Conservation (phyloP, 257 asterid species). For the Primulina huaijiensis region DNA sequence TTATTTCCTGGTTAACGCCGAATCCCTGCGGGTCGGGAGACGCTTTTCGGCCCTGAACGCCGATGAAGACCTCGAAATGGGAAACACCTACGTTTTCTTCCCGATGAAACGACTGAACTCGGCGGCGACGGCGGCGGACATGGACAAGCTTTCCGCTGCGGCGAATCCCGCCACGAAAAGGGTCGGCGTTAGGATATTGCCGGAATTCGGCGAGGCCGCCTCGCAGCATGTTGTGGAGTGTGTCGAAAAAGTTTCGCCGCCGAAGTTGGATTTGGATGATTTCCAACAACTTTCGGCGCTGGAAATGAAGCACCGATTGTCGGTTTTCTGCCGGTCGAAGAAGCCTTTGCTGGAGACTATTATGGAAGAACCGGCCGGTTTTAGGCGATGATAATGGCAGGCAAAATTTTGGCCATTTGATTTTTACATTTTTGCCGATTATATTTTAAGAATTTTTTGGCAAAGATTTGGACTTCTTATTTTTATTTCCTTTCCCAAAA, state of each 20-base stretch:
- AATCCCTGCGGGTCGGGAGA: constrained; percentile 61
- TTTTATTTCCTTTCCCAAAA: not conserved
- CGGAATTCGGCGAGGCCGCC: constrained; percentile 38
- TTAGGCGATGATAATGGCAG: constrained; percentile 23
- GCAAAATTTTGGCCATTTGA: not conserved
- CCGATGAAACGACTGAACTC: constrained; percentile 70
- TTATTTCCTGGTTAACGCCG: constrained; percentile 51
- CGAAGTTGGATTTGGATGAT: constrained; percentile 60
- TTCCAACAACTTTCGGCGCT: constrained; percentile 52
- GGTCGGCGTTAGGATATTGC: constrained; percentile 44
- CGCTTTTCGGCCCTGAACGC: constrained; percentile 71
- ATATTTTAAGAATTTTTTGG: not conserved
- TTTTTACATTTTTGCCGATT: not conserved
- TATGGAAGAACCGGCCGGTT: constrained; percentile 51
- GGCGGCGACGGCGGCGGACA: constrained; percentile 59
- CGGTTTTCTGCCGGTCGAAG: constrained; percentile 72
- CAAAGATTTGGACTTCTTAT: not conserved
- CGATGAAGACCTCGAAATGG: constrained; percentile 79
- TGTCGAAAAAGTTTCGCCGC: constrained; percentile 23
- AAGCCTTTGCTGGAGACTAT: constrained; percentile 88
- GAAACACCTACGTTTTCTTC: constrained; percentile 57
- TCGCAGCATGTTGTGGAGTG: constrained; percentile 19
- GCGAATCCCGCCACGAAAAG: constrained; percentile 56
- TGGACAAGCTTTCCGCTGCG: constrained; percentile 60
- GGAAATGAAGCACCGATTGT: constrained; percentile 53